Evolutionary conservation across 1,284 basidiomycete genomes (phyloP).

Genomic region (Trametes pubescens): DNA sequence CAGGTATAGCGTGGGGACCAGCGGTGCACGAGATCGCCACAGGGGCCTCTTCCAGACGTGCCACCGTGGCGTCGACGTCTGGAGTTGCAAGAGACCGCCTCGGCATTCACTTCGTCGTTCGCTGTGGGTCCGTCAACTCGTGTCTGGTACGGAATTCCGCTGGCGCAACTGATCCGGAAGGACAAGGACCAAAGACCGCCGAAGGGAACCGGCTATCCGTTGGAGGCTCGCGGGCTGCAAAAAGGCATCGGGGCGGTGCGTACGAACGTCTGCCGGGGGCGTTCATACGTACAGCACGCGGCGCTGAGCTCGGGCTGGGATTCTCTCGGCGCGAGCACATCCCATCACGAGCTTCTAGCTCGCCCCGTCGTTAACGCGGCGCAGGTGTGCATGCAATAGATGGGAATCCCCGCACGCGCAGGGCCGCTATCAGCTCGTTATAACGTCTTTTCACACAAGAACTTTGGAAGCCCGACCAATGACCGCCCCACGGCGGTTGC

Average conservation of each 20-base stretch:
- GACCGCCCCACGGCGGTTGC: slow-evolving; percentile 30
- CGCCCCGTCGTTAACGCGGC: slow-evolving; percentile 30
- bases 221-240: slow-evolving; percentile 11
- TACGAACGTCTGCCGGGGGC: slow-evolving; percentile 16
- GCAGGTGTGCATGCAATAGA: slow-evolving; percentile 20
- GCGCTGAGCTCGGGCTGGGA: slow-evolving; percentile 19
- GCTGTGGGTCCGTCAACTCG: slow-evolving; percentile 14
- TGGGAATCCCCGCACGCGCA: slow-evolving; percentile 26
- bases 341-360: slow-evolving; percentile 37
- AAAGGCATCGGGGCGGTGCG: slow-evolving; percentile 22
- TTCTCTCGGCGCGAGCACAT: slow-evolving; percentile 28
- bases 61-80: neutral
- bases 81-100: slow-evolving; percentile 5
- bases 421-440: slow-evolving; percentile 30
- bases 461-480: slow-evolving; percentile 31
- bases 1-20: slow-evolving; percentile 4
- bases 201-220: slow-evolving; percentile 22
- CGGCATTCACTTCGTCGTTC: slow-evolving; percentile 9
- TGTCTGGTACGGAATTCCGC: neutral
- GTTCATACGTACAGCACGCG: slow-evolving; percentile 30
- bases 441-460: slow-evolving; percentile 30
- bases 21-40: slow-evolving; percentile 8
- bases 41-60: neutral
- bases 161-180: slow-evolving; percentile 13
- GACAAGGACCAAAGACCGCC: neutral